phyloP scores from a whole-genome alignment of 352 stramenopile genomes.

The Pythium aphanidermatum region DNA sequence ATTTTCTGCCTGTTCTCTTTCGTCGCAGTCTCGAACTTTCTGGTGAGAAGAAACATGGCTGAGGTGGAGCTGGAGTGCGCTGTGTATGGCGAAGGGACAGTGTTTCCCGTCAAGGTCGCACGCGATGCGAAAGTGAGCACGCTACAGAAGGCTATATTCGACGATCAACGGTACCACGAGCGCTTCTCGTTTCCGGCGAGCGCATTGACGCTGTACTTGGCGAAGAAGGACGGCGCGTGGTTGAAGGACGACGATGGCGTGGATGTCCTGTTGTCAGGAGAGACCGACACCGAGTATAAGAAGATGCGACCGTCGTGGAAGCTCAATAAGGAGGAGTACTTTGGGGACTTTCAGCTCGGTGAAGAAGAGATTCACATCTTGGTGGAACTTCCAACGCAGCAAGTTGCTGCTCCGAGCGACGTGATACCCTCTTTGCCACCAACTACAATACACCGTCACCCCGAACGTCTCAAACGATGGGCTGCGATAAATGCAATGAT shows the following conservation, averaged over 20 bases:
- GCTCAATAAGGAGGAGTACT: constrained; percentile 9
- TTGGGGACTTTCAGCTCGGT: constrained; percentile 10
- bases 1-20: constrained; percentile 11
- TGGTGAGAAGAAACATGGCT: no score
- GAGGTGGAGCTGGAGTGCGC: background rate
- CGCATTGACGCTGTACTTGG: constrained; percentile 10
- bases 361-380: constrained; percentile 17
- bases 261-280: constrained; percentile 11
- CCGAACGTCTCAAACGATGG: constrained; percentile 16
- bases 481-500: constrained; percentile 16
- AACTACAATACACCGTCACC: constrained; percentile 17
- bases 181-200: constrained; percentile 1
- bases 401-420: no score
- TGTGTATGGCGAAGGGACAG: constrained; percentile 12
- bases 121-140: constrained; percentile 2
- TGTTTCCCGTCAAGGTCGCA: constrained; percentile 7
- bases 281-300: constrained; percentile 10
- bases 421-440: no score
- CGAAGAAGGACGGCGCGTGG: constrained; percentile 9
- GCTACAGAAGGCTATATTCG: constrained; percentile 7
- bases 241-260: constrained; percentile 13
- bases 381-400: constrained; percentile 4
- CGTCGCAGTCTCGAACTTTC: no score
- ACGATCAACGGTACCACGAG: background rate
- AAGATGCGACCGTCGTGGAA: constrained; percentile 13